phyloP scores from a whole-genome alignment of 2,329 filamentous ascomycete species.

The Diaporthe vaccinii region DNA sequence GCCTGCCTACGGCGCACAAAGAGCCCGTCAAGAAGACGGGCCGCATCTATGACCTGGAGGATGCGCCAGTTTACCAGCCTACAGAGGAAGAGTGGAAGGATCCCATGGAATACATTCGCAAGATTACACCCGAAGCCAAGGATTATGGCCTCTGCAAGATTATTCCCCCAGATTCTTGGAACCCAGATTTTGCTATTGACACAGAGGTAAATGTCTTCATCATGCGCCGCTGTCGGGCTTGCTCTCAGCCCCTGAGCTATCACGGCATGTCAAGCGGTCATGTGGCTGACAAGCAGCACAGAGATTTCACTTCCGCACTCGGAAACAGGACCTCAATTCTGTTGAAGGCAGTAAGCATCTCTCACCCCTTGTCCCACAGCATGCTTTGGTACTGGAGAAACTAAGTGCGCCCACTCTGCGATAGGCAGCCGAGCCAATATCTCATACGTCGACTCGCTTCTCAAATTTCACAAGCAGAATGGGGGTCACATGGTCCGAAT shows the following conservation, averaged over 20 bases:
- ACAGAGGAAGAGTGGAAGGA: conserved; percentile 96
- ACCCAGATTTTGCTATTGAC: conserved; percentile 94
- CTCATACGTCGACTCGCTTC: conserved; percentile 93
- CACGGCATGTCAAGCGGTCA: background rate
- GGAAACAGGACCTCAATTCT: conserved; percentile 96
- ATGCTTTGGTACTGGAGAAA: conserved; percentile 51
- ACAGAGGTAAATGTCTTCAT: conserved; percentile 79
- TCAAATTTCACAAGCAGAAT: conserved; percentile 97
- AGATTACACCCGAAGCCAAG: conserved; percentile 87
- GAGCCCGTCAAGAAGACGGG: conserved; percentile 83
- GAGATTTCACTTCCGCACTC: conserved; percentile 97
- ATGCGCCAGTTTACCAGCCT: conserved; percentile 91
- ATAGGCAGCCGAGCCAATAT: conserved; percentile 93
- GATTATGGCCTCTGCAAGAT: conserved; percentile 96
- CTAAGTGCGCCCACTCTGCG: conserved; percentile 41
- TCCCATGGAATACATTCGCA: conserved; percentile 92
- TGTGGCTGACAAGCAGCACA: conserved; percentile 53
- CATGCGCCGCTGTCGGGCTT: background rate
- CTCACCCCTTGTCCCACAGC: conserved; percentile 24
- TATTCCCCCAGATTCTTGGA: conserved; percentile 93
- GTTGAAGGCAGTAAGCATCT: conserved; percentile 90
- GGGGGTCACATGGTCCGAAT: conserved; percentile 94
- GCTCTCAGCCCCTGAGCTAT: background rate
- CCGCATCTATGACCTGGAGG: conserved; percentile 86
- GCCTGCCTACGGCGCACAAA: conserved; percentile 81